These are phyloP conservation scores for Metschnikowia noctiluminum DNA, from an alignment of 805 yeast genomes.

Conservation along the genomic window DNA sequence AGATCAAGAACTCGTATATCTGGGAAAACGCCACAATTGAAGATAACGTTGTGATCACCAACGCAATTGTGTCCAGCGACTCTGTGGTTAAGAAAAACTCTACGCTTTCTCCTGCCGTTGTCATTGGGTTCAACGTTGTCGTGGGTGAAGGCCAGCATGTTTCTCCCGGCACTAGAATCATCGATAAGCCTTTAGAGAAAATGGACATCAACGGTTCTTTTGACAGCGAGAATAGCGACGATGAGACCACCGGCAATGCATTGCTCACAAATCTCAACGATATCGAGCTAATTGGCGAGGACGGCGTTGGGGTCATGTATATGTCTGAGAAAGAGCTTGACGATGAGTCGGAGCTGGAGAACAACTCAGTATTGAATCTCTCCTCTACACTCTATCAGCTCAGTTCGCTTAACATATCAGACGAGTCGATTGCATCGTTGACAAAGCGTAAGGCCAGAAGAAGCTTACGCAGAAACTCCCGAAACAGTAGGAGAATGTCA, in stretches of 20 bases:
- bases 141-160: conserved; percentile 54
- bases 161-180: conserved; percentile 50
- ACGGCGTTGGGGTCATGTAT: conserved; percentile 50
- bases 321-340: conserved; percentile 42
- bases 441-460: conserved; percentile 45
- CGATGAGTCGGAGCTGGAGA: conserved; percentile 36
- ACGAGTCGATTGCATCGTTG: conserved; percentile 54
- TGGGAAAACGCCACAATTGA: conserved; percentile 82
- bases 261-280: conserved; percentile 10
- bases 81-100: conserved; percentile 55
- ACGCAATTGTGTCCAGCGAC: conserved; percentile 68
- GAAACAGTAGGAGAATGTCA: conserved; percentile 31
- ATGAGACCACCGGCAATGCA: conserved; percentile 21
- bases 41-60: conserved; percentile 55
- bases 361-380: conserved; percentile 33
- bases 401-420: conserved; percentile 49
- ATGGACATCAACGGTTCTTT: conserved; percentile 30
- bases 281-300: conserved; percentile 41
- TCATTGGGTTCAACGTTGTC: conserved; percentile 72
- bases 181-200: conserved; percentile 43
- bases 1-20: conserved; percentile 69
- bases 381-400: conserved; percentile 47
- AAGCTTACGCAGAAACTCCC: conserved; percentile 22
- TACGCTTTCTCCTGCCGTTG: conserved; percentile 61
- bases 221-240: conserved; percentile 38